Conservation (phyloP, 768 basidiomycete genomes). For the Pulveroboletus ravenelii region DNA sequence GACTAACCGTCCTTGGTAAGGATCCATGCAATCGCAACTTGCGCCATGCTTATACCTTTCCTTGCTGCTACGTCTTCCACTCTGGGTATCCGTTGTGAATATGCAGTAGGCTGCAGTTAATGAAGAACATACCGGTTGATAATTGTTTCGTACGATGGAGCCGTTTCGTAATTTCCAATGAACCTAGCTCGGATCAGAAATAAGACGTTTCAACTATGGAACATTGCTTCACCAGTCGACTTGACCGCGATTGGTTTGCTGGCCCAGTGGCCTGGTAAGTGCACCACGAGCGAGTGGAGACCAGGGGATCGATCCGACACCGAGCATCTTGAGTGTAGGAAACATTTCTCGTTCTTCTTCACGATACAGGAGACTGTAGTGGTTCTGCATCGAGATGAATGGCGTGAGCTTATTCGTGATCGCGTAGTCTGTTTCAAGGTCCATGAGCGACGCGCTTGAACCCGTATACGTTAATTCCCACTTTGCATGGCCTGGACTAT, state of each 20-base stretch:
- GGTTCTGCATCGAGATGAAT: conserved; percentile 65
- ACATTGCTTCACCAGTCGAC: conserved; percentile 19
- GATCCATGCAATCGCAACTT: conserved; percentile 40
- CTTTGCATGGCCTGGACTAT: conserved; percentile 40
- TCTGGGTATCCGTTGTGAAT: conserved; percentile 14
- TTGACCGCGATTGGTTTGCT: conserved; percentile 25
- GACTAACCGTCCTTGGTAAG: conserved; percentile 28
- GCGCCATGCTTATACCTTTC: conserved; percentile 38
- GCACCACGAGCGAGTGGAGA: conserved; percentile 37
- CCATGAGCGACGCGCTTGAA: not conserved
- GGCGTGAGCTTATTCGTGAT: conserved; percentile 42
- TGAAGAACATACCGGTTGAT: conserved; percentile 21
- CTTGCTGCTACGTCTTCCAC: conserved; percentile 38
- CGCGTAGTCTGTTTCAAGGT: conserved; percentile 31
- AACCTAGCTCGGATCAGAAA: conserved; percentile 20
- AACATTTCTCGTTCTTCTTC: conserved; percentile 61
- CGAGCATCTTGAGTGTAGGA: conserved; percentile 44
- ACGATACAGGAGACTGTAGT: conserved; percentile 51
- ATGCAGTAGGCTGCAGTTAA: not conserved
- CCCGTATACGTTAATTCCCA: conserved; percentile 6
- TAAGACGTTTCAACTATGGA: not conserved
- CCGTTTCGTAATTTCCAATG: conserved; percentile 20
- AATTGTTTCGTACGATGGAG: conserved; percentile 24
- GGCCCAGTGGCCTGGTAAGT: conserved; percentile 31
- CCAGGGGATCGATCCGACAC: conserved; percentile 45